Base-by-base conservation (phyloP, 2,329 filamentous ascomycete genomes). In the Pestalotiopsis sp. region DNA sequence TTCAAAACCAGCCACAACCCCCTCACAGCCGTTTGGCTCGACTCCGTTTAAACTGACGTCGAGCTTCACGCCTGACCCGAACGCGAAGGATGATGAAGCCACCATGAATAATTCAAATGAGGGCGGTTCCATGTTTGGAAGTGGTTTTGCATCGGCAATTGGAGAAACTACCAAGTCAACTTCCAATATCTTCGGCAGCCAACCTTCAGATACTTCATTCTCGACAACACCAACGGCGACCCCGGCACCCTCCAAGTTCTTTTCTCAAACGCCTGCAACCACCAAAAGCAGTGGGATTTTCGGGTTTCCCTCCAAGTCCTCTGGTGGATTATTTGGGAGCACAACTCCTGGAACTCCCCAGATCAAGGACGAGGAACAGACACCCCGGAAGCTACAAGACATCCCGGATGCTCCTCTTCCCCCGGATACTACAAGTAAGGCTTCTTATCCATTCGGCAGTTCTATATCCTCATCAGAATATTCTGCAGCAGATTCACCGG, bases 11-110 rank as follows among this genome's bases (percentile, higher is more conserved):
- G 78, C 77, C 67, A 75, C 76, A 20, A 68, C 74, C 68, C 65
- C 77, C 70, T 71, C 69, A 14, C 73, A 70, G 67, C 69, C 76
- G 7, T 86, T 88, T 74, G 85, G 83, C 31, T 84, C 84, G n/a
- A 80, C 82, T 17, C 85, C 87, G 0, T 93, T 93, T 80, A 91
- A 92, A 73, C 82, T 93, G 17, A 86, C 87, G 52, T 90, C 89
- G 38, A 90, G 88, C 1, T 94, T 93, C 80, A 89, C 90, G 74
- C 84, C 85, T 9, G 91, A 93, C 72, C 85, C 87, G 5, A 84
- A 85, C 59, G 84, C 87, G 1, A 89, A 89, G 68, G 86, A 92
- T 27, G 88, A 91, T 68, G 80, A 85, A 45, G 83, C 86, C 9
- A 87, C 86, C 70, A 81, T 86, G 17, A 76, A 79, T 25, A 77